A percentile compares a stretch with the other conserved stretches of the same genome.
phyloP scores from a whole-genome alignment of 164 flowering plant species.

The grape (Vitis vinifera) region ASM3070453v1 NC_081818.1:27717501-27718000 shows the following conservation, averaged over 20 bases:
- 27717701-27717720: conserved; percentile 29
- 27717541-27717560: not conserved
- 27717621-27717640: conserved; percentile 50
- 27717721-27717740: conserved; percentile 35
- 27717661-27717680: conserved; percentile 64
- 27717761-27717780: too few species aligned
- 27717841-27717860: not conserved
- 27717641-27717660: conserved; percentile 72
- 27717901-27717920: not conserved
- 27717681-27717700: conserved; percentile 42
- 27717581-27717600: not conserved
- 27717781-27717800: too few species aligned
- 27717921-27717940: not conserved
- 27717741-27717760: conserved; percentile 32
- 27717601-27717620: not conserved
- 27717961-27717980: too few species aligned
- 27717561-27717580: not conserved
- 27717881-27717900: not conserved
- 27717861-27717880: not conserved
- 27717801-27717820: not conserved
- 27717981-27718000: too few species aligned
- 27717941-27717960: not conserved
- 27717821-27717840: not conserved
- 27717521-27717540: conserved; percentile 53
- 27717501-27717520: conserved; percentile 68